Conservation (phyloP, 2,329 filamentous ascomycete species). For the Sclerotinia borealis region DNA sequence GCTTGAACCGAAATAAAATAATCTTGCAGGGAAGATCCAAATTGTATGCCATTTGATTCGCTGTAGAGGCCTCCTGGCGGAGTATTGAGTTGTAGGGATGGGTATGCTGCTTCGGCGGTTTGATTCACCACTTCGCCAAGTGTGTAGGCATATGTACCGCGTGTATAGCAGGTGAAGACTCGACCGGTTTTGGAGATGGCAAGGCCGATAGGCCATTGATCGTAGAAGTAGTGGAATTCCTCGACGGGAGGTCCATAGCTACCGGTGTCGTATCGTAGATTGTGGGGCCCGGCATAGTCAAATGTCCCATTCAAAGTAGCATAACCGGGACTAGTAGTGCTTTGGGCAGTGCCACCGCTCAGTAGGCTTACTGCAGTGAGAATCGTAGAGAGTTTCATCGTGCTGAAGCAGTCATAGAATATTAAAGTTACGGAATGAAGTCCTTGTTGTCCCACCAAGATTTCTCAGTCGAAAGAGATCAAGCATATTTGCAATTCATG, state of each 20-base stretch:
- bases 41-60: constrained; percentile 36
- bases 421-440: neutral
- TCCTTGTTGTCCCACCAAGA: neutral
- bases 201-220: constrained; percentile 42
- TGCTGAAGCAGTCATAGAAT: neutral
- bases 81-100: constrained; percentile 37
- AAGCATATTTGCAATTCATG: neutral
- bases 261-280: constrained; percentile 40
- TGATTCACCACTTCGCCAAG: constrained; percentile 42
- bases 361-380: neutral
- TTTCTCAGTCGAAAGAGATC: neutral
- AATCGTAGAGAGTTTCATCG: neutral
- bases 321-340: constrained; percentile 3
- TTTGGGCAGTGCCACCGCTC: constrained; percentile 5
- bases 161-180: constrained; percentile 41
- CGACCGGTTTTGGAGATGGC: constrained; percentile 38
- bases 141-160: constrained; percentile 41
- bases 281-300: constrained; percentile 11
- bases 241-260: constrained; percentile 42
- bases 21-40: constrained; percentile 39
- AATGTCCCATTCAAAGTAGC: constrained; percentile 14
- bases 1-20: constrained; percentile 41
- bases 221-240: constrained; percentile 44
- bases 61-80: constrained; percentile 15
- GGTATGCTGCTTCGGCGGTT: constrained; percentile 43